These are phyloP conservation scores for Eucalyptus microcorys DNA, from an alignment of 345 rosid genomes.

Conservation along the genomic window DNA sequence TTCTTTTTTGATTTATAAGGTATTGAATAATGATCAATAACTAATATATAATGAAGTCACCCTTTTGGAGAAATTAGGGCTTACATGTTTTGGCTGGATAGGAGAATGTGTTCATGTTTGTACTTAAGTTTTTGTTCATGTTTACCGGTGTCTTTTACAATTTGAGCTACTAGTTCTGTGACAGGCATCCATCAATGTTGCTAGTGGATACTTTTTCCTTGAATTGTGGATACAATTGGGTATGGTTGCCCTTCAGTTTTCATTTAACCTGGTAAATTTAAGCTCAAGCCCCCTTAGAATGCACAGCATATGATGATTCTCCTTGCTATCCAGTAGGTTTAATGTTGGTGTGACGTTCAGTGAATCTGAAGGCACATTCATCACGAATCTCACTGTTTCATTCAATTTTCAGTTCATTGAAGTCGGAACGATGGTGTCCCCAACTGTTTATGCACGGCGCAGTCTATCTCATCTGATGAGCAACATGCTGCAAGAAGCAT, in stretches of 20 bases:
- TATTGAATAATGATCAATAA: background rate
- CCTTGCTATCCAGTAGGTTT: background rate
- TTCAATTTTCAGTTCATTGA: constrained; percentile 57
- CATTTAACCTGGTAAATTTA: background rate
- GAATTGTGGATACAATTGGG: background rate
- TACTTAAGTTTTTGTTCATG: background rate
- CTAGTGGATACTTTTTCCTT: background rate
- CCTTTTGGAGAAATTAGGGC: background rate
- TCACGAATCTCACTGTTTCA: background rate
- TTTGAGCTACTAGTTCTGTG: background rate
- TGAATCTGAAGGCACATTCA: background rate
- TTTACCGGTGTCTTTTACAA: background rate
- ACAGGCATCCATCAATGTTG: background rate
- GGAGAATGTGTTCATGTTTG: background rate
- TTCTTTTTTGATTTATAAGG: background rate
- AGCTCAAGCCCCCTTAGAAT: background rate
- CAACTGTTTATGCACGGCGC: constrained; percentile 74
- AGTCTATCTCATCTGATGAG: constrained; percentile 69
- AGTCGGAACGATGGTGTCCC: constrained; percentile 80
- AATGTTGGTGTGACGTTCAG: background rate
- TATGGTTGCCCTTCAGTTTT: background rate
- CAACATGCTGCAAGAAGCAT: constrained; percentile 72
- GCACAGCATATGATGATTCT: background rate
- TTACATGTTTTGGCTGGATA: background rate
- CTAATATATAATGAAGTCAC: background rate